Base-by-base conservation (phyloP, 495 filamentous ascomycete species). In the Daldinia caldariorum region DNA sequence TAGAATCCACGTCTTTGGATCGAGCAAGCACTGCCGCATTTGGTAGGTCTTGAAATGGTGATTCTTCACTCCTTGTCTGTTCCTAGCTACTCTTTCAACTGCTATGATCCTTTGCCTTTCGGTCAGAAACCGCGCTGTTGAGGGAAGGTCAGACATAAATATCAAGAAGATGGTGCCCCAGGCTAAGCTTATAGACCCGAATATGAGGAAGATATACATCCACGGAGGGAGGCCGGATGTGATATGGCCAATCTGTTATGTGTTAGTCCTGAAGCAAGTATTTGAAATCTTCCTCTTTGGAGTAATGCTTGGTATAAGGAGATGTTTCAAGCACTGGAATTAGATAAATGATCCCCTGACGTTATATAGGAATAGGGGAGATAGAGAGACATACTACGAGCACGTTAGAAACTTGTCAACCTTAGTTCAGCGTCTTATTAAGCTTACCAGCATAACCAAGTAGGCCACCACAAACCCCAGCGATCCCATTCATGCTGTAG, bases 1-100 rank as follows among this genome's bases (percentile, higher is more conserved):
- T 45, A 79, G 61, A 13, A 80, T 69, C 82, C 82, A 87, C 0
- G 86, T 87, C 78, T 89, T 85, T 1, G 87, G 88, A 66, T 90
- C 88, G 31, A 79, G 20, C 3, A 89, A 74, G 0, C 87, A 83
- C 63, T 90, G 87, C 64, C 84, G 85, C 58, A 89, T 80, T 69
- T 82, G 80, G 49, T 81, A 78, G 13, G 55, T 62, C 34, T 77
- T 76, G 60, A 82, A 81, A 57, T 87, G 84, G 62, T 87, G 86
- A 43, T 89, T 89, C 78, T 89, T 87, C 9, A 89, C 81, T 18
- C 87, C 87, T 10, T 87, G 88, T 38, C 84, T 82, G 55, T 89
- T 88, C 12, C 77, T 81, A 13, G 84, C 77, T 5, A 89, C 73
- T 22, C 86, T 77, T 55, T 86, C 82, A 13, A 89, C 80, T 0